A percentile compares a stretch with the other conserved stretches of the same genome.
phyloP scores from a whole-genome alignment of 257 asterid genomes.

The Ballota nigra region DNA sequence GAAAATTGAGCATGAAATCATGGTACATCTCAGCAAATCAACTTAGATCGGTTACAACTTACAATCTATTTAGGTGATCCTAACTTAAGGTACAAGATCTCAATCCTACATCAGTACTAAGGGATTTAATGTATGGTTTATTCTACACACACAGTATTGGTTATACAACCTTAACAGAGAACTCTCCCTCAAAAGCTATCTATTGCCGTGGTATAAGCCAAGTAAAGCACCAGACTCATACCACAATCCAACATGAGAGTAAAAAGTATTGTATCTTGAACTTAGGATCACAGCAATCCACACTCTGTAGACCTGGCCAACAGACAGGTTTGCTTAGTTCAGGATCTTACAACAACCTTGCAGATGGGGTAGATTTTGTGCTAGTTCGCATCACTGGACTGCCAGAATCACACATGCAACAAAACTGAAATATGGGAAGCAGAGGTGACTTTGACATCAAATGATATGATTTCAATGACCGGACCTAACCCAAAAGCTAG shows the following conservation, averaged over 20 bases:
- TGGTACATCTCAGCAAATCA: not conserved
- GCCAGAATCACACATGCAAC: not conserved
- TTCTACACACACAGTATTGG: not conserved
- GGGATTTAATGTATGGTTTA: not conserved
- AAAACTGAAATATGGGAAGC: too few species aligned
- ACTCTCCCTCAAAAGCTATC: not conserved
- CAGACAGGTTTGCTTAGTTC: not conserved
- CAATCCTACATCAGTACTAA: not conserved
- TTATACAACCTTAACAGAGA: not conserved
- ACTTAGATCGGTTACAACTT: not conserved
- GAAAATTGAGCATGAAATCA: not conserved
- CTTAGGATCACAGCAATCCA: not conserved
- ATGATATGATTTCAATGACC: not conserved
- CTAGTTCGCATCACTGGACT: not conserved
- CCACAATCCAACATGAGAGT: not conserved
- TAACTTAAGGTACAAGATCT: not conserved
- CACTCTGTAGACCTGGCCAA: not conserved
- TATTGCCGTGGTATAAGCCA: not conserved
- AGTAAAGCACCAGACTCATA: not conserved
- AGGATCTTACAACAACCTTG: not conserved
- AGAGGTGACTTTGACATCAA: not conserved
- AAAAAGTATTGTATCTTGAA: not conserved
- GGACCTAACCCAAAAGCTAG: not conserved
- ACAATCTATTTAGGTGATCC: constrained; percentile 3
- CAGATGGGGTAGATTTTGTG: not conserved